Percentiles rank a stretch among this genome's conserved stretches.
These are phyloP conservation scores for Colletotrichum chrysophilum DNA, from an alignment of 2,329 filamentous ascomycete species.

Conservation along the genomic window DNA sequence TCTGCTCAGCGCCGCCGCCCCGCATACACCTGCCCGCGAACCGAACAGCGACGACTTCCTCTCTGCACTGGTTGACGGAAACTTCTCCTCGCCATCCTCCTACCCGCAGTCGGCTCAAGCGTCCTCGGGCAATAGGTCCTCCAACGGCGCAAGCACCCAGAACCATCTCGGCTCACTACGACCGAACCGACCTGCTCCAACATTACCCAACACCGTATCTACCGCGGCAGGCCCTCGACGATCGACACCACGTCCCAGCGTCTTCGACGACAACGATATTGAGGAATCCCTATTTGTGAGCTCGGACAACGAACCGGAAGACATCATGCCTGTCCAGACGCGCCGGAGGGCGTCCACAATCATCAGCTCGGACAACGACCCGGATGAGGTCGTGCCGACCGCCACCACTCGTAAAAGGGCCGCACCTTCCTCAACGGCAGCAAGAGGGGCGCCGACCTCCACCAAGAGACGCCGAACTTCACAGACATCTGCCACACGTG, in stretches of 20 bases:
- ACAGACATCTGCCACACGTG: slow-evolving; percentile 11
- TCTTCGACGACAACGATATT: not conserved
- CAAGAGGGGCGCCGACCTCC: not conserved
- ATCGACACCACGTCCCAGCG: not conserved
- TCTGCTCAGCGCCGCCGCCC: not conserved
- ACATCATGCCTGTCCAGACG: slow-evolving; percentile 21
- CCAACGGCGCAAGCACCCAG: not conserved
- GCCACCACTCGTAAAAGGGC: slow-evolving; percentile 12
- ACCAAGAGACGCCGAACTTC: slow-evolving; percentile 21
- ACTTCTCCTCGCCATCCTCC: slow-evolving; percentile 41
- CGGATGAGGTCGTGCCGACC: slow-evolving; percentile 10
- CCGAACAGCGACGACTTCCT: slow-evolving; percentile 26
- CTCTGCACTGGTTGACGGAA: slow-evolving; percentile 28
- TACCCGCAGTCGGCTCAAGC: slow-evolving; percentile 35
- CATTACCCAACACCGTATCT: not conserved
- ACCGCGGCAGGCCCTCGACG: slow-evolving; percentile 2
- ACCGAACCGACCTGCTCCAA: slow-evolving; percentile 12
- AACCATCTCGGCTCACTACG: not conserved
- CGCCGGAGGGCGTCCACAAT: slow-evolving; percentile 18
- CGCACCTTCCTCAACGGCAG: slow-evolving; percentile 9
- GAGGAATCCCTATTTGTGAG: slow-evolving; percentile 19
- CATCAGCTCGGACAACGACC: slow-evolving; percentile 12
- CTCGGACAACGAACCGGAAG: slow-evolving; percentile 19
- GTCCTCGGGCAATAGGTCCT: slow-evolving; percentile 8
- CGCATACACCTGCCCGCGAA: slow-evolving; percentile 22